These are phyloP conservation scores for Volutella citrinella DNA, from an alignment of 2,329 filamentous ascomycete species.

Conservation along the genomic window DNA sequence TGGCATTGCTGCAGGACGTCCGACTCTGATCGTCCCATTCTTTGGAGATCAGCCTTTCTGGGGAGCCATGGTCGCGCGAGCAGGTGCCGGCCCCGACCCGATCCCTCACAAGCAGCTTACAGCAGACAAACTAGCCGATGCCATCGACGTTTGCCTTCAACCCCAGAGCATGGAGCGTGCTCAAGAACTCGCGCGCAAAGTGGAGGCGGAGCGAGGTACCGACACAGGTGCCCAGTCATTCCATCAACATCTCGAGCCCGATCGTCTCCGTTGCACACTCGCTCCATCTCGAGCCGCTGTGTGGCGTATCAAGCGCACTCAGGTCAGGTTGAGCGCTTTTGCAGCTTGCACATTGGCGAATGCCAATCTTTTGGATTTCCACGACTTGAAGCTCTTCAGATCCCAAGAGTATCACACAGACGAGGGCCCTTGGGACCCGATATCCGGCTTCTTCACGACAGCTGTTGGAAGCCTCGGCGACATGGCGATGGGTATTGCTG, in stretches of 20 bases:
- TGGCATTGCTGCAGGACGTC: conserved; percentile 56
- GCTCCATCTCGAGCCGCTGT: conserved; percentile 64
- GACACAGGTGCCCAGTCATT: conserved; percentile 4
- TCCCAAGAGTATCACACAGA: conserved; percentile 5
- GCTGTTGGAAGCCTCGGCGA: conserved; percentile 2
- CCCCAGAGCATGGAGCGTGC: conserved; percentile 27
- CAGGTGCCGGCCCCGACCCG: conserved; percentile 58
- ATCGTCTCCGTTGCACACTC: conserved; percentile 66
- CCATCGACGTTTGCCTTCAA: conserved; percentile 51
- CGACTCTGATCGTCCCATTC: conserved; percentile 65
- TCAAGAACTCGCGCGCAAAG: conserved; percentile 2
- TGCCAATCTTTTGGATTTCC: conserved; percentile 60
- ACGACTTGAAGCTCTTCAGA: conserved; percentile 65
- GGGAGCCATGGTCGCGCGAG: conserved; percentile 60
- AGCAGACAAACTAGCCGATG: conserved; percentile 50
- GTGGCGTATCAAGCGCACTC: conserved; percentile 67
- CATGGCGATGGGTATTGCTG: conserved; percentile 8
- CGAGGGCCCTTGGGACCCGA: conserved; percentile 8
- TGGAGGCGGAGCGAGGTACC: conserved; percentile 3
- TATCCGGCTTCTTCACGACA: too few relatives aligned
- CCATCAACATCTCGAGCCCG: conserved; percentile 19
- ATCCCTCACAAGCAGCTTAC: conserved; percentile 58
- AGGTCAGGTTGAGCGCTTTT: conserved; percentile 66
- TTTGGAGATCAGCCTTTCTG: conserved; percentile 66
- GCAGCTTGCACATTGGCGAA: conserved; percentile 66